Percentiles rank a stretch among this genome's conserved stretches.
Evolutionary conservation across 768 basidiomycete species (phyloP).

Genomic region (Tulasnella sp.): DNA sequence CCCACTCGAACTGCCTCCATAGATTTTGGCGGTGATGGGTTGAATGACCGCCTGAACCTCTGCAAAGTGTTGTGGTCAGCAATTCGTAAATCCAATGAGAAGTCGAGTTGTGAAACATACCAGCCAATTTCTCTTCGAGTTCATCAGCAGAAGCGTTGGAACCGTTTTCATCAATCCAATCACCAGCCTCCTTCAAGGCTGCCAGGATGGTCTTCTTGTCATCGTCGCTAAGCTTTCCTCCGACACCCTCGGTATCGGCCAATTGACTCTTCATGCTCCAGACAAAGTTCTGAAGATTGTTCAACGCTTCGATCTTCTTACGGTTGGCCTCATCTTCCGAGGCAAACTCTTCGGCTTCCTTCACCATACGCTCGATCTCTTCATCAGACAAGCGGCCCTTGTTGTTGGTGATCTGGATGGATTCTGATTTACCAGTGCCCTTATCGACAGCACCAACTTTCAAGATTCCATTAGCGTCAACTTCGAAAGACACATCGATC

Average conservation of each 20-base stretch:
- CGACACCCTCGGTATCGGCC: constrained; percentile 75
- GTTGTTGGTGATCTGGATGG: constrained; percentile 91
- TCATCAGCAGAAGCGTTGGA: constrained; percentile 68
- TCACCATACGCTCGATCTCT: constrained; percentile 93
- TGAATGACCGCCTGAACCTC: constrained; percentile 63
- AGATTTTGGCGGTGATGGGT: constrained; percentile 79
- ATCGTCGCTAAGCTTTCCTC: constrained; percentile 68
- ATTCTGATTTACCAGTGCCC: constrained; percentile 80
- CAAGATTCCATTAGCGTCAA: constrained; percentile 92
- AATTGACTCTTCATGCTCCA: constrained; percentile 82
- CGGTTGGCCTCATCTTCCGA: constrained; percentile 64
- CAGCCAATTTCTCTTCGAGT: constrained; percentile 77
- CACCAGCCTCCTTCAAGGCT: constrained; percentile 74
- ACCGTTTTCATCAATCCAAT: constrained; percentile 85
- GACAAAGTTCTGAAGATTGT: constrained; percentile 66
- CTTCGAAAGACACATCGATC: constrained; percentile 93
- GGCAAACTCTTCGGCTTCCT: constrained; percentile 84
- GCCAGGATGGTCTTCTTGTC: constrained; percentile 75
- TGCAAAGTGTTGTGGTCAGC: constrained; percentile 16
- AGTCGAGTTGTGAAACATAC: constrained; percentile 23
- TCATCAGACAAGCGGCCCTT: constrained; percentile 83
- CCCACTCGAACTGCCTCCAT: constrained; percentile 33
- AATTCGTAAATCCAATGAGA: neutral
- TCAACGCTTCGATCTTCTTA: constrained; percentile 76
- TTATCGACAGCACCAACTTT: constrained; percentile 87